phyloP scores from a whole-genome alignment of 2,329 filamentous ascomycete genomes.

The Talaromyces amestolkiae region DNA sequence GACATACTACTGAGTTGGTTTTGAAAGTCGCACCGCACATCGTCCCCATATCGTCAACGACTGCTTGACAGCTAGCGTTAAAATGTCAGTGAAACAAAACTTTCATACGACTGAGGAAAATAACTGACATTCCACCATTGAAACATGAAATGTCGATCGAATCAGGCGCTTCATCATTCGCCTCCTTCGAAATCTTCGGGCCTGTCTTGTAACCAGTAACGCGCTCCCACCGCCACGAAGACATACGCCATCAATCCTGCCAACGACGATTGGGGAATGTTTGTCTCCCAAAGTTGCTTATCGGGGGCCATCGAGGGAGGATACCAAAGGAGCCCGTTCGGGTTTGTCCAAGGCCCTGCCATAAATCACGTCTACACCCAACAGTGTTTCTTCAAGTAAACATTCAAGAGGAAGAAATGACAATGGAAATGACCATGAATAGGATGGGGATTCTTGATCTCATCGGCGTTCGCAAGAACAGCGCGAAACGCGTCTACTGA shows the following conservation, averaged over 20 bases:
- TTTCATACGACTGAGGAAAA: no score
- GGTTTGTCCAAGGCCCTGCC: not conserved
- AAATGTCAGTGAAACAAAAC: not conserved
- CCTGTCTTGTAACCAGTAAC: not conserved
- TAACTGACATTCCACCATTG: not conserved
- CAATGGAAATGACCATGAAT: not conserved
- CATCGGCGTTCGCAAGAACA: not conserved
- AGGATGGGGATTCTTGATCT: not conserved
- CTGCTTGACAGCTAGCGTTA: not conserved
- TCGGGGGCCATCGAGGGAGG: not conserved
- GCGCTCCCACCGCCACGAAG: not conserved
- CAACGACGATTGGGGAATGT: not conserved
- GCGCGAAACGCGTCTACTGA: not conserved
- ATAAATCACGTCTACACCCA: not conserved
- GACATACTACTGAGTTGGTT: not conserved
- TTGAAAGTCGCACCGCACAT: not conserved
- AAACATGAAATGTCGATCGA: not conserved
- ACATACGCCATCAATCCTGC: not conserved
- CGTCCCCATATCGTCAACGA: not conserved
- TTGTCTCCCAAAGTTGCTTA: not conserved
- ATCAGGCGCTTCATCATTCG: not conserved
- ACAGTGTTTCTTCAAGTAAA: not conserved
- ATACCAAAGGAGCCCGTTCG: not conserved
- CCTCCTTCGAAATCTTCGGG: not conserved
- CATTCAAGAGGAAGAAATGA: not conserved